Percentiles rank a stretch among this genome's conserved stretches.
phyloP scores from a whole-genome alignment of 2,329 filamentous ascomycete species.

The Colletotrichum gloeosporioides region DNA sequence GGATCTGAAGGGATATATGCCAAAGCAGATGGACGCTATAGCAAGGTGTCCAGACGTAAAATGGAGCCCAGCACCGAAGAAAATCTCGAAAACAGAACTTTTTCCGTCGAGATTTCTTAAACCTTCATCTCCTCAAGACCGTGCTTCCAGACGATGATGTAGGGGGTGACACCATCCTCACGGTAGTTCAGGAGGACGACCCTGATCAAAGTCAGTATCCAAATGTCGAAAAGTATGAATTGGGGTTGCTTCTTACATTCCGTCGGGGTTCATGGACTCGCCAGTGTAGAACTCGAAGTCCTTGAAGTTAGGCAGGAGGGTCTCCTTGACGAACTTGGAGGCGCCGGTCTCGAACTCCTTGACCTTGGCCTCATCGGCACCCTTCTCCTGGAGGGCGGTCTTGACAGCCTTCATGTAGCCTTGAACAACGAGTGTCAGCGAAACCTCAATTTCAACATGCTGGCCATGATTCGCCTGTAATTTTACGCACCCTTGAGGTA shows the following conservation, averaged over 20 bases:
- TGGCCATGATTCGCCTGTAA: not conserved
- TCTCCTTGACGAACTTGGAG: constrained; percentile 78
- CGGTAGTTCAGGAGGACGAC: constrained; percentile 96
- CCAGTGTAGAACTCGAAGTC: constrained; percentile 95
- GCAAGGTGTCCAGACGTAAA: constrained; percentile 8
- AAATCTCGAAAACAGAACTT: constrained; percentile 15
- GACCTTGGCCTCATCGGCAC: constrained; percentile 69
- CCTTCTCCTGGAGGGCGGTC: constrained; percentile 67
- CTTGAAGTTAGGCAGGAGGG: constrained; percentile 84
- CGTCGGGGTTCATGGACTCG: constrained; percentile 90
- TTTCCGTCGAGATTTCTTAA: constrained; percentile 54
- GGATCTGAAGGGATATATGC: constrained; percentile 24
- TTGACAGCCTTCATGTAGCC: constrained; percentile 94
- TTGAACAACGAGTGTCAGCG: constrained; percentile 33
- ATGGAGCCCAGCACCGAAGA: constrained; percentile 3
- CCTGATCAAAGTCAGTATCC: constrained; percentile 47
- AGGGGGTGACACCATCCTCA: constrained; percentile 92
- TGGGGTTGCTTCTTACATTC: constrained; percentile 70
- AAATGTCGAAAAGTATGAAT: not conserved
- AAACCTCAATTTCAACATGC: not conserved
- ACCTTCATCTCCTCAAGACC: constrained; percentile 91
- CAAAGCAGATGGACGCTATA: constrained; percentile 24
- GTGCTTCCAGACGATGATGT: constrained; percentile 93
- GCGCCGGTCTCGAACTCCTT: constrained; percentile 82
- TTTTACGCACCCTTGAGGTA: constrained; percentile 80